phyloP scores from a whole-genome alignment of 2,329 filamentous ascomycete genomes.

The Talaromyces rugulosus region DNA sequence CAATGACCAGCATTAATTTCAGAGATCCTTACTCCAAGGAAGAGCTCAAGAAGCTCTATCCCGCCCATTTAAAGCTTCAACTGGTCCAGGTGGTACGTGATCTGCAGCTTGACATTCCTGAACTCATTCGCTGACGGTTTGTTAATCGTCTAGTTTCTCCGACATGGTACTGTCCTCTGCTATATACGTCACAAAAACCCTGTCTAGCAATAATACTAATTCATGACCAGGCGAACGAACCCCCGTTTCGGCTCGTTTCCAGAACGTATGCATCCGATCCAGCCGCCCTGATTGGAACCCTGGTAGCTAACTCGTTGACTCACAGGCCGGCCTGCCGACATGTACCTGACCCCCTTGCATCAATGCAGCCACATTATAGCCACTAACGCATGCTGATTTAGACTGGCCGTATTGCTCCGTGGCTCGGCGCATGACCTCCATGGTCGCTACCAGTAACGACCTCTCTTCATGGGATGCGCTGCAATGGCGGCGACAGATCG shows the following conservation, averaged over 20 bases:
- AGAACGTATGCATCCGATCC: slow-evolving; percentile 54
- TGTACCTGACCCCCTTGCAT: slow-evolving; percentile 31
- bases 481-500: slow-evolving; percentile 67
- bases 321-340: slow-evolving; percentile 46
- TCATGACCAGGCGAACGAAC: slow-evolving; percentile 60
- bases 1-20: slow-evolving; percentile 75
- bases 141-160: slow-evolving; percentile 52
- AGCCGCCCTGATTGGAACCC: background rate
- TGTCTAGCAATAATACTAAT: background rate
- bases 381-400: slow-evolving; percentile 22
- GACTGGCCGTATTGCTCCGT: slow-evolving; percentile 89
- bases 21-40: slow-evolving; percentile 72
- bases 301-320: slow-evolving; percentile 16
- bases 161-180: slow-evolving; percentile 55
- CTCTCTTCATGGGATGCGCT: slow-evolving; percentile 54
- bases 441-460: slow-evolving; percentile 53
- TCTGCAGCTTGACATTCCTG: background rate
- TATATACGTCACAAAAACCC: background rate
- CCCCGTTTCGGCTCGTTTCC: slow-evolving; percentile 82
- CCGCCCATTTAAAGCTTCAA: slow-evolving; percentile 71
- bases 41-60: slow-evolving; percentile 79
- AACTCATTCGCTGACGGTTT: background rate
- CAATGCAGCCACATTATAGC: background rate
- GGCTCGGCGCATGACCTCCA: slow-evolving; percentile 65
- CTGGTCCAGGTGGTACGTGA: slow-evolving; percentile 73